A percentile compares a stretch with the other conserved stretches of the same genome.
These are phyloP conservation scores for Meredithiella fracta DNA, from an alignment of 2,329 filamentous ascomycete genomes.

Conservation along the genomic window DNA sequence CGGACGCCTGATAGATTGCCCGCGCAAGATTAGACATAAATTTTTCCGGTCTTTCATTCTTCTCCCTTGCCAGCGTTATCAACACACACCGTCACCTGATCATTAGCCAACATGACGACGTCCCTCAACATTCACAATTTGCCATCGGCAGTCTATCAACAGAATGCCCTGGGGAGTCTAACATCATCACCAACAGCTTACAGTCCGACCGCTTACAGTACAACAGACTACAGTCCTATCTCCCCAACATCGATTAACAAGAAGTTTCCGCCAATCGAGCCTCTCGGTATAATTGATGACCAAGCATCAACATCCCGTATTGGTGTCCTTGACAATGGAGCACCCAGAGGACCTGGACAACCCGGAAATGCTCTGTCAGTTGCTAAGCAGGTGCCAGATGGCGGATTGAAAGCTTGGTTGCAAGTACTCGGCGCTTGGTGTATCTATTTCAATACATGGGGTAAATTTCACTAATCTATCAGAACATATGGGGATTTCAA, in stretches of 20 bases:
- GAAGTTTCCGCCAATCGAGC: neutral
- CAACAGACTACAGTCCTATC: neutral
- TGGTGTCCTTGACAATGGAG: neutral
- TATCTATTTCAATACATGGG: slow-evolving; percentile 23
- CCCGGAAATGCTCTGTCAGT: neutral
- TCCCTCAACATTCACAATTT: neutral
- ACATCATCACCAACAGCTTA: neutral
- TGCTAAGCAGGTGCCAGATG: slow-evolving; percentile 16
- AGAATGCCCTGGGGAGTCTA: neutral
- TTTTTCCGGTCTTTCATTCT: too few species aligned
- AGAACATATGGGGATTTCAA: too few species aligned
- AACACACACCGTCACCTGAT: neutral
- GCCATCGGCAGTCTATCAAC: neutral
- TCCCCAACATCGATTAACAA: neutral
- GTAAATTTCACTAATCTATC: slow-evolving; percentile 15
- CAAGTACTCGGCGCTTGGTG: slow-evolving; percentile 23
- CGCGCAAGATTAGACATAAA: too few species aligned
- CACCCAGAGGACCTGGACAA: neutral
- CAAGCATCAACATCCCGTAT: neutral
- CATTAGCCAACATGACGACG: neutral
- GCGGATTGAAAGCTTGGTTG: slow-evolving; percentile 22
- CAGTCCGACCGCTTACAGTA: neutral
- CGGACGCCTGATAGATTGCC: too few species aligned
- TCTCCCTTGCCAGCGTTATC: too few species aligned
- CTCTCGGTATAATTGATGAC: neutral